These are phyloP conservation scores for Calophaca sinica DNA, from an alignment of 306 rosid genomes.

Conservation along the genomic window DNA sequence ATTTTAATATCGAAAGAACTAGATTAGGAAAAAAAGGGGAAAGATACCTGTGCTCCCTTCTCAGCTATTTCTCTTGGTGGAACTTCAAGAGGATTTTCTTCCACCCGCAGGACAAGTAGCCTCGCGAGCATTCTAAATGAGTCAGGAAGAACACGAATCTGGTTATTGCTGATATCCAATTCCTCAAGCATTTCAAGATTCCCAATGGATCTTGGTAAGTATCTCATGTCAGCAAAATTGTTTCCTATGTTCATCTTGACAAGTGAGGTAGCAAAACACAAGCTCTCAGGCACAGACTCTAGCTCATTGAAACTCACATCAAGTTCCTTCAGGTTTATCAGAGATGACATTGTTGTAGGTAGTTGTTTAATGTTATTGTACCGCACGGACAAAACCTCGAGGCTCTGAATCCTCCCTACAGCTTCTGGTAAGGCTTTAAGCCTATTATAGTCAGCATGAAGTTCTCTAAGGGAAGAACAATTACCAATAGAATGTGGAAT, in stretches of 20 bases:
- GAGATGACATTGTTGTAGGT: slow-evolving; percentile 87
- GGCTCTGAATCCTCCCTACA: slow-evolving; percentile 78
- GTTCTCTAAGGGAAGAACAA: slow-evolving; percentile 75
- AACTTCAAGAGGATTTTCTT: slow-evolving; percentile 89
- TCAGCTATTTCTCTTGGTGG: slow-evolving; percentile 83
- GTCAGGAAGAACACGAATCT: slow-evolving; percentile 80
- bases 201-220: slow-evolving; percentile 82
- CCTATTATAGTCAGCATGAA: slow-evolving; percentile 74
- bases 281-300: slow-evolving; percentile 85
- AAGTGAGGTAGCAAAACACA: slow-evolving; percentile 83
- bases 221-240: slow-evolving; percentile 83
- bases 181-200: slow-evolving; percentile 94
- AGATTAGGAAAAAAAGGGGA: background rate
- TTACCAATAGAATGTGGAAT: slow-evolving; percentile 79
- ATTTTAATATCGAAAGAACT: slow-evolving; percentile 4
- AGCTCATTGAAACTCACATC: slow-evolving; percentile 90
- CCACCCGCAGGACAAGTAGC: slow-evolving; percentile 71
- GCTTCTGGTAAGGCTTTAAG: slow-evolving; percentile 95
- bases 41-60: slow-evolving; percentile 82
- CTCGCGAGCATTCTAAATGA: slow-evolving; percentile 73
- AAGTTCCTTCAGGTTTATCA: slow-evolving; percentile 76
- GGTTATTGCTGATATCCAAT: slow-evolving; percentile 89
- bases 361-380: slow-evolving; percentile 82
- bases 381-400: slow-evolving; percentile 76
- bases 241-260: slow-evolving; percentile 86